Conservation (phyloP, 768 basidiomycete species). For the Mycena leptocephala region DNA sequence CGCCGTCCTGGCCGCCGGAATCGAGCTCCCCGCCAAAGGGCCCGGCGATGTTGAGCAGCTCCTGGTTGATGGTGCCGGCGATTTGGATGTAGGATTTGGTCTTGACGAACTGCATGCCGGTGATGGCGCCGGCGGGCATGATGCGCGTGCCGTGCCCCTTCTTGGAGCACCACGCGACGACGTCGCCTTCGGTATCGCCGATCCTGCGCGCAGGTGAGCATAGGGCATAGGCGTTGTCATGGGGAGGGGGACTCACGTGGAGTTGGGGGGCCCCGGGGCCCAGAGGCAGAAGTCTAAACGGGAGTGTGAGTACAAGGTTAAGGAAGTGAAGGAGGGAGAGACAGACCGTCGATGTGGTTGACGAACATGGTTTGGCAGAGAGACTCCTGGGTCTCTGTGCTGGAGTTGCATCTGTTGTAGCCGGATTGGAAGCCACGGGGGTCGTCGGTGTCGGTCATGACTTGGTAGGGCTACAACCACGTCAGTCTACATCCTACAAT, state of each 20-base stretch:
- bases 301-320: conserved; percentile 40
- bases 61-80: conserved; percentile 73
- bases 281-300: conserved; percentile 76
- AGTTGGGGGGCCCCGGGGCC: conserved; percentile 63
- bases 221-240: not conserved
- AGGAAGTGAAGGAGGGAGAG: not conserved
- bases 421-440: conserved; percentile 72
- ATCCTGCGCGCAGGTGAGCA: conserved; percentile 47
- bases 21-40: conserved; percentile 70
- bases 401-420: conserved; percentile 73
- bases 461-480: conserved; percentile 31
- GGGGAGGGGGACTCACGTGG: conserved; percentile 41
- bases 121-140: conserved; percentile 72
- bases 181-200: conserved; percentile 72
- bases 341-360: conserved; percentile 67
- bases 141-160: conserved; percentile 74
- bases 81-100: conserved; percentile 71
- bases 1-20: conserved; percentile 69
- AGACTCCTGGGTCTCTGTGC: conserved; percentile 69
- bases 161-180: conserved; percentile 82
- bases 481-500: too few relatives aligned
- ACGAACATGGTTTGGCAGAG: conserved; percentile 71
- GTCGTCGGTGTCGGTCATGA: conserved; percentile 34
- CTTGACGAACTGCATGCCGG: conserved; percentile 70
- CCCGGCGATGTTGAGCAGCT: conserved; percentile 20